These are phyloP conservation scores for Hirsutella minnesotensis DNA, from an alignment of 2,329 filamentous ascomycete genomes.

Conservation along the genomic window DNA sequence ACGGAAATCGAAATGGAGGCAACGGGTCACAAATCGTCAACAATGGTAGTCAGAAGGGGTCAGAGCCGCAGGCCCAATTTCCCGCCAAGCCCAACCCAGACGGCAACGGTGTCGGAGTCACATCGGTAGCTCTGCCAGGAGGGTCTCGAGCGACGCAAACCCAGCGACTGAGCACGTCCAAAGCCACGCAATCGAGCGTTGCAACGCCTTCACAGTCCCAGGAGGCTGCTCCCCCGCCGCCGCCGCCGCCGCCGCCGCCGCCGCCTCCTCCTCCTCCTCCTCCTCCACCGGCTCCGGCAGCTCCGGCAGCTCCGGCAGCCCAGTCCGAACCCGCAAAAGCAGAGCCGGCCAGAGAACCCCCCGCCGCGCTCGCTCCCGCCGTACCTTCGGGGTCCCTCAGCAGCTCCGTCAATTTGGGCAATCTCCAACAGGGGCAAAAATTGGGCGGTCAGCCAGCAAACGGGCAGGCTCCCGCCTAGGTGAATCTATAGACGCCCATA, in stretches of 20 bases:
- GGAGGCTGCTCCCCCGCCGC: neutral
- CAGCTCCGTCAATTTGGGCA: constrained; percentile 30
- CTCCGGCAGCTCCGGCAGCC: neutral
- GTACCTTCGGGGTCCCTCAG: constrained; percentile 28
- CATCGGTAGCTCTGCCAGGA: neutral
- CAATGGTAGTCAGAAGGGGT: neutral
- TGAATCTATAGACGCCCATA: too few species aligned
- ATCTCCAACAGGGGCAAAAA: constrained; percentile 9
- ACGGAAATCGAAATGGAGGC: neutral
- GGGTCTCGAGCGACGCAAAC: too few species aligned
- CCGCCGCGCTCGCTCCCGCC: constrained; percentile 10
- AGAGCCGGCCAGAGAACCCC: neutral
- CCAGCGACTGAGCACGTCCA: too few species aligned
- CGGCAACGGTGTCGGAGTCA: neutral
- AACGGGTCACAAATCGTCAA: neutral
- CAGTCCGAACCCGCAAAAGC: neutral
- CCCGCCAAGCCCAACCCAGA: neutral
- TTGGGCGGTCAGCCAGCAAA: neutral
- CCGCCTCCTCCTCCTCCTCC: neutral
- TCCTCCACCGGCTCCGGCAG: neutral
- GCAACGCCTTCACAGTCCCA: neutral
- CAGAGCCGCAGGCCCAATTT: neutral
- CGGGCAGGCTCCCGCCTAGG: too few species aligned
- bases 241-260: neutral
- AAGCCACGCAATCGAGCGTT: too few species aligned